Evolutionary conservation across 116 monocot genomes (phyloP).

Genomic region (Posidonia oceanica): DNA sequence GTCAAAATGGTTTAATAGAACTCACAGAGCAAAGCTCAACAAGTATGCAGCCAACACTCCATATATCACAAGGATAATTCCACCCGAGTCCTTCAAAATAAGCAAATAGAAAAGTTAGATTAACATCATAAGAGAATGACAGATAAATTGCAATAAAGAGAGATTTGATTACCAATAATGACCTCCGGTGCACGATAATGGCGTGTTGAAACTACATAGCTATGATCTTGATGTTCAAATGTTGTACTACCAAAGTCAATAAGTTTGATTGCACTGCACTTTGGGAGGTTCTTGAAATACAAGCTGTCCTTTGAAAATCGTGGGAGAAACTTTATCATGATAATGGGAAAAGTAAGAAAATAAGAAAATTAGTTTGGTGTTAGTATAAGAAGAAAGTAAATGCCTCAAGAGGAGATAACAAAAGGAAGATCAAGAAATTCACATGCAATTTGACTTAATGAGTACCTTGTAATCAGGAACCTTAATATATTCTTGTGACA

Average conservation of each 20-base stretch:
- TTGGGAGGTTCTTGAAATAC: slow-evolving; percentile 67
- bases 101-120: slow-evolving; percentile 5
- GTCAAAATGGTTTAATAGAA: slow-evolving; percentile 4
- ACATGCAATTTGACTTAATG: not conserved
- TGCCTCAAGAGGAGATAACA: not conserved
- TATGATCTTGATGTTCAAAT: slow-evolving; percentile 96
- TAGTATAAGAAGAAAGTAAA: not conserved
- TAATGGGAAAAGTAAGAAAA: not conserved
- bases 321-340: slow-evolving; percentile 26
- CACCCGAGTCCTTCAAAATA: slow-evolving; percentile 72
- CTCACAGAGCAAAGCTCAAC: slow-evolving; percentile 95
- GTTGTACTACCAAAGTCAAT: slow-evolving; percentile 98
- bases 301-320: slow-evolving; percentile 37
- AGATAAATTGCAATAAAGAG: not conserved
- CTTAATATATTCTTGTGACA: slow-evolving; percentile 70
- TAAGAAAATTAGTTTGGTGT: not conserved
- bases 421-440: too few species aligned
- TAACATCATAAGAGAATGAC: not conserved
- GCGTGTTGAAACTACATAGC: slow-evolving; percentile 87
- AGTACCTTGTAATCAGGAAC: slow-evolving; percentile 82
- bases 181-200: slow-evolving; percentile 98
- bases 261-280: slow-evolving; percentile 86
- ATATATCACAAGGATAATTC: slow-evolving; percentile 97
- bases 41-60: slow-evolving; percentile 97
- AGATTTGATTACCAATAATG: slow-evolving; percentile 69